Evolutionary conservation across 1,284 basidiomycete species (phyloP).

Genomic region (Fomes fomentarius): DNA sequence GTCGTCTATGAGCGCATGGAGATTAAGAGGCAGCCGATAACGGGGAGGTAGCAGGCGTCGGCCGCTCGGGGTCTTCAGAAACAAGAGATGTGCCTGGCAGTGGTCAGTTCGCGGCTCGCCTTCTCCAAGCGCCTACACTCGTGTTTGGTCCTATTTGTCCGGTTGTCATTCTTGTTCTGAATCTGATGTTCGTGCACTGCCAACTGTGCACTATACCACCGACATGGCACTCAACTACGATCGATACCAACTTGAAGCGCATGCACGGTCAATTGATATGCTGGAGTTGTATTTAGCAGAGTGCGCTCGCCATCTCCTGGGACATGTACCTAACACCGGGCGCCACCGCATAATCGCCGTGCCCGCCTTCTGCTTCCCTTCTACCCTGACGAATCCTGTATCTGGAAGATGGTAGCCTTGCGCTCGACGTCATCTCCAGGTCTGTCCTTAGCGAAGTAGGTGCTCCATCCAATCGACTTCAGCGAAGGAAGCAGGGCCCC

Average conservation of each 20-base stretch:
- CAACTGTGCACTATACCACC: no score
- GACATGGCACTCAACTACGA: no score
- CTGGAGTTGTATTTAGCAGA: no score
- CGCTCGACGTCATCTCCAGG: conserved; percentile 3
- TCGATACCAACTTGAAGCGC: no score
- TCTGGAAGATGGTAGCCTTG: neutral
- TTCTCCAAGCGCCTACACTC: neutral
- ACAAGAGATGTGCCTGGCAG: neutral
- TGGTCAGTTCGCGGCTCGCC: no score
- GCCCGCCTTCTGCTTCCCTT: neutral
- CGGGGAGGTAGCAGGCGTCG: conserved; percentile 13
- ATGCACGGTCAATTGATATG: no score
- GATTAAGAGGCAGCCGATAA: conserved; percentile 20
- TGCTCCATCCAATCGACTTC: conserved; percentile 54
- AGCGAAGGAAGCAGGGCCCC: conserved; percentile 47
- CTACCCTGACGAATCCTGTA: no score
- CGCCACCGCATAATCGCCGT: conserved; percentile 1
- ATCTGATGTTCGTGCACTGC: neutral
- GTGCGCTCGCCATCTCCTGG: no score
- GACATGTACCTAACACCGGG: no score
- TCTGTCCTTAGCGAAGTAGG: conserved; percentile 42
- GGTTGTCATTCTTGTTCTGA: neutral
- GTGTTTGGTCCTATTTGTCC: conserved; percentile 16
- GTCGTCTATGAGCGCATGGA: conserved; percentile 24
- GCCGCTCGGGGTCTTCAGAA: conserved; percentile 2